A percentile compares a stretch with the other conserved stretches of the same genome.
phyloP scores from a whole-genome alignment of 2,329 filamentous ascomycete species.

The Fusarium chlamydosporum region DNA sequence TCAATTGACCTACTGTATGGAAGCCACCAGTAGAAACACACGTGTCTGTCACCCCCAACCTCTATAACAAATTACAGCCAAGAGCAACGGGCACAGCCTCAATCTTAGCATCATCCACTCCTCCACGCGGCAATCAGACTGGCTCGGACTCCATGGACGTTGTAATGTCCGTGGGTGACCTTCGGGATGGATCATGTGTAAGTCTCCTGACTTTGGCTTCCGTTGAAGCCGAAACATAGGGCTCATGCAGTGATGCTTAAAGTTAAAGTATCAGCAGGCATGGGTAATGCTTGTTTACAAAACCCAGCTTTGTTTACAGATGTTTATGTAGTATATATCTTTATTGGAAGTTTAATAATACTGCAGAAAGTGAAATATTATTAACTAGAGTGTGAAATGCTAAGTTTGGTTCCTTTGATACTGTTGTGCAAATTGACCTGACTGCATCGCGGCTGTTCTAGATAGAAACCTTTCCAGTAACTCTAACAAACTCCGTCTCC shows the following conservation, averaged over 20 bases:
- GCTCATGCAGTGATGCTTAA: background rate
- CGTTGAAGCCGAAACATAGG: slow-evolving; percentile 24
- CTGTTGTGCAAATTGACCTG: no score
- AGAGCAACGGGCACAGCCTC: slow-evolving; percentile 14
- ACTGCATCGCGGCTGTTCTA: background rate
- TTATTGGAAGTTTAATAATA: background rate
- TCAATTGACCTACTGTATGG: background rate
- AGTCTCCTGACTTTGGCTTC: slow-evolving; percentile 7
- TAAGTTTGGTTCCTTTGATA: background rate
- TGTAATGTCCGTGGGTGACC: slow-evolving; percentile 5
- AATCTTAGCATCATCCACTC: slow-evolving; percentile 11
- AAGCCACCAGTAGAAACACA: slow-evolving; percentile 3
- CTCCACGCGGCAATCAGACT: background rate
- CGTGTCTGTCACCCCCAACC: slow-evolving; percentile 14
- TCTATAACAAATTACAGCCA: background rate
- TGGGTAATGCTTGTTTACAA: background rate
- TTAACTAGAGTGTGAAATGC: background rate
- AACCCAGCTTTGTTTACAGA: background rate
- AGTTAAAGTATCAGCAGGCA: background rate
- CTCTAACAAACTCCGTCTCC: slow-evolving; percentile 46
- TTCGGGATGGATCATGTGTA: background rate
- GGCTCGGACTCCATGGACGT: background rate
- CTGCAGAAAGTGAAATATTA: background rate
- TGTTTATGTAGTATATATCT: no score
- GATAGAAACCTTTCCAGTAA: slow-evolving; percentile 18